phyloP scores from a whole-genome alignment of 257 asterid species.

The Leonotis leonurus region DNA sequence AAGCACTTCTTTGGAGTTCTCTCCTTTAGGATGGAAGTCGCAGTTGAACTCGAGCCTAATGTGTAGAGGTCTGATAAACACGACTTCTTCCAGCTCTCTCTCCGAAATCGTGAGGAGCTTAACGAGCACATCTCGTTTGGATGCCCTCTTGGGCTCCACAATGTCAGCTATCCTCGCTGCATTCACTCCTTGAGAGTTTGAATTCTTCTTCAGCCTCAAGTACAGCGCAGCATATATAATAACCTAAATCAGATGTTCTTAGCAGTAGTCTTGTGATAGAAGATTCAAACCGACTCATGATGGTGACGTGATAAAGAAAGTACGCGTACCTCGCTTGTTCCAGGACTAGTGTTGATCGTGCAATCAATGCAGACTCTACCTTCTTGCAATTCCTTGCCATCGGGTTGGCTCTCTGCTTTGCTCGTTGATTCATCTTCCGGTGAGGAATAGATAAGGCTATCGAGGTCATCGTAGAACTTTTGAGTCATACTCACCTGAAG shows the following conservation, averaged over 20 bases:
- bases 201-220: constrained; percentile 46
- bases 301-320: not conserved
- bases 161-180: constrained; percentile 51
- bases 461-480: constrained; percentile 74
- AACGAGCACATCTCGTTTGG: constrained; percentile 34
- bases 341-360: constrained; percentile 77
- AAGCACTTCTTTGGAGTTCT: constrained; percentile 38
- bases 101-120: constrained; percentile 39
- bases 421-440: constrained; percentile 30
- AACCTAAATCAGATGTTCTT: too few species aligned
- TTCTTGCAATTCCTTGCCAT: constrained; percentile 29
- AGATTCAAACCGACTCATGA: not conserved
- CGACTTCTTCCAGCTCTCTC: constrained; percentile 44
- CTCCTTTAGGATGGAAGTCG: constrained; percentile 56
- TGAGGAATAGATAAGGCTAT: constrained; percentile 37
- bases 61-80: constrained; percentile 60
- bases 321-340: constrained; percentile 75
- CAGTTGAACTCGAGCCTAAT: constrained; percentile 55
- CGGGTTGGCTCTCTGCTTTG: constrained; percentile 22
- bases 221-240: constrained; percentile 62
- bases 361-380: constrained; percentile 50
- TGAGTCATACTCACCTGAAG: constrained; percentile 70
- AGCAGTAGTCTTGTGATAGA: too few species aligned
- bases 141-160: constrained; percentile 38
- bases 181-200: constrained; percentile 19